Percentiles rank a stretch among this genome's conserved stretches.
These are phyloP conservation scores for Puccinia horiana DNA, from an alignment of 1,284 basidiomycete species.

Conservation along the genomic window DNA sequence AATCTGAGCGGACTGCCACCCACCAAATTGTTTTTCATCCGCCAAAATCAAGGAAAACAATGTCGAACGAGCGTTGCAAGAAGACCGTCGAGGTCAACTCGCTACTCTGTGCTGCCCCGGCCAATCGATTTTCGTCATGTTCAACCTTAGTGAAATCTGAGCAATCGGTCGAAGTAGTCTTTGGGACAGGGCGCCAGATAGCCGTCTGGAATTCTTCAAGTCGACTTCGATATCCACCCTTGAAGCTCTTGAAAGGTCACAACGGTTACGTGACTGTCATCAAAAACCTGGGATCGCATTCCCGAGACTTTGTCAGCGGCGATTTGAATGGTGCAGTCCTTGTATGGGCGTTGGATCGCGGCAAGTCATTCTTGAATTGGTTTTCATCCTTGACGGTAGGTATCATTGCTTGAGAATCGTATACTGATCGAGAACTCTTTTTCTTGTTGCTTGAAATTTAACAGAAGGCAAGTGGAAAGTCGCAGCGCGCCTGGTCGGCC, in stretches of 20 bases:
- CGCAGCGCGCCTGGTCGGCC: conserved; percentile 13
- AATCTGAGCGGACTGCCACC: no score
- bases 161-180: conserved; percentile 20
- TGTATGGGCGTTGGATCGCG: conserved; percentile 22
- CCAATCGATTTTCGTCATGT: conserved; percentile 43
- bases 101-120: conserved; percentile 25
- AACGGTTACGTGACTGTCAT: conserved; percentile 17
- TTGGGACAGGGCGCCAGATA: conserved; percentile 36
- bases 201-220: conserved; percentile 30
- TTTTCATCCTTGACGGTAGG: background rate
- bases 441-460: background rate
- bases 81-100: background rate
- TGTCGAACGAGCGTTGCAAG: background rate
- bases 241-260: conserved; percentile 38
- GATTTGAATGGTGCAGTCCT: conserved; percentile 33
- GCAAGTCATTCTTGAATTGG: background rate
- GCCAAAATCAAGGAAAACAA: background rate
- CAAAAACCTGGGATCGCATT: background rate
- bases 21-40: no score
- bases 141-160: conserved; percentile 9
- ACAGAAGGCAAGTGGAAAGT: conserved; percentile 31
- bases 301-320: conserved; percentile 20
- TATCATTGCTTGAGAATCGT: background rate
- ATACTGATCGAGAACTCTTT: background rate
- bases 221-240: background rate